phyloP scores from a whole-genome alignment of 2,329 filamentous ascomycete genomes.

The Stachybotrys echinatus region DNA sequence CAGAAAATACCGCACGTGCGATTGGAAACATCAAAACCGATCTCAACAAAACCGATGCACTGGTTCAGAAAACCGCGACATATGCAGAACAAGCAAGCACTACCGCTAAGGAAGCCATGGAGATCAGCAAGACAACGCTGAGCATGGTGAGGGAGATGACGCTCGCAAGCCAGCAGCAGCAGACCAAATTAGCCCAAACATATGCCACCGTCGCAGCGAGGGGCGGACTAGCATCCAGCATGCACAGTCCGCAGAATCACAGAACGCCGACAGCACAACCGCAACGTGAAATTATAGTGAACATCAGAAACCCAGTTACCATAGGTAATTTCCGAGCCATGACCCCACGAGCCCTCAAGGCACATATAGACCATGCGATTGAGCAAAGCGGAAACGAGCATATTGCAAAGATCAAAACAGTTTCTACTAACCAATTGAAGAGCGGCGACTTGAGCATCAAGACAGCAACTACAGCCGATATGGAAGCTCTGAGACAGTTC shows the following conservation, averaged over 20 bases:
- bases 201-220: background rate
- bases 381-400: conserved; percentile 5
- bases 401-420: conserved; percentile 2
- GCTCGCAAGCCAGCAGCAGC: background rate
- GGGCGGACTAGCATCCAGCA: background rate
- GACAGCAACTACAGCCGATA: conserved; percentile 1
- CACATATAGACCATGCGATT: conserved; percentile 3
- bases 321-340: background rate
- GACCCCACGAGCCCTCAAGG: conserved; percentile 3
- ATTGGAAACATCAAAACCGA: conserved; percentile 1
- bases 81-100: background rate
- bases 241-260: background rate
- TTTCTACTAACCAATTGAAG: conserved; percentile 3
- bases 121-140: background rate
- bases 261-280: background rate
- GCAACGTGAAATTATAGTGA: background rate
- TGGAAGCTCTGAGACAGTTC: background rate
- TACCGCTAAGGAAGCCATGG: too few relatives aligned
- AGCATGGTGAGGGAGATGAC: background rate
- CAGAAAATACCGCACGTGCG: background rate
- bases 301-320: conserved; percentile 1
- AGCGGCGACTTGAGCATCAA: conserved; percentile 4
- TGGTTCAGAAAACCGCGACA: background rate
- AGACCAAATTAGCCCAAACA: background rate
- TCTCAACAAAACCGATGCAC: background rate